Conservation (phyloP, 176 grass and related monocot species). For the Oryza punctata region DNA sequence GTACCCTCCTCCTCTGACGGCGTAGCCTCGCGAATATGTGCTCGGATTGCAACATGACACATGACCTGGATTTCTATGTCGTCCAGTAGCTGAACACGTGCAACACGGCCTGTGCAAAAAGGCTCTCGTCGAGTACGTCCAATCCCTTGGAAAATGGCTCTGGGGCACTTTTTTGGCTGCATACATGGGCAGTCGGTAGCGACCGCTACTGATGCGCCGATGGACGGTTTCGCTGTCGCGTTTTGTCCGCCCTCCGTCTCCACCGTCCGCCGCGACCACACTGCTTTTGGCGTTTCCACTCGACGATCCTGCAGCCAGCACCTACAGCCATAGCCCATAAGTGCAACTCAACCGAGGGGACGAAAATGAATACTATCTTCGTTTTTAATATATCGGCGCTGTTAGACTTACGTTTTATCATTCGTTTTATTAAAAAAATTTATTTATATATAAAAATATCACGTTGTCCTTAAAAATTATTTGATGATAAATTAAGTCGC, state of each 20-base stretch:
- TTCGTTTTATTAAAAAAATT: too few relatives aligned
- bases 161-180: not conserved
- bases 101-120: slow-evolving; percentile 25
- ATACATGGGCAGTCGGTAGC: not conserved
- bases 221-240: not conserved
- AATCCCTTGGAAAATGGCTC: not conserved
- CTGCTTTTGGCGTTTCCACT: not conserved
- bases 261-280: not conserved
- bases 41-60: not conserved
- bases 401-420: too few relatives aligned
- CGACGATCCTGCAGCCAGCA: not conserved
- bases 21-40: not conserved
- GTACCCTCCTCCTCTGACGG: too few relatives aligned
- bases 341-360: too few relatives aligned
- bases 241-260: not conserved
- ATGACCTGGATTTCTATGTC: not conserved
- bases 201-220: not conserved
- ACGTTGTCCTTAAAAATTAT: too few relatives aligned
- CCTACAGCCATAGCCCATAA: too few relatives aligned
- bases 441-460: too few relatives aligned
- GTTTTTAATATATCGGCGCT: too few relatives aligned
- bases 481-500: too few relatives aligned
- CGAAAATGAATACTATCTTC: too few relatives aligned
- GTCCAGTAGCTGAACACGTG: not conserved
- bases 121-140: not conserved